Conservation (phyloP, 2,329 filamentous ascomycete species). For the Monilinia aucupariae region DNA sequence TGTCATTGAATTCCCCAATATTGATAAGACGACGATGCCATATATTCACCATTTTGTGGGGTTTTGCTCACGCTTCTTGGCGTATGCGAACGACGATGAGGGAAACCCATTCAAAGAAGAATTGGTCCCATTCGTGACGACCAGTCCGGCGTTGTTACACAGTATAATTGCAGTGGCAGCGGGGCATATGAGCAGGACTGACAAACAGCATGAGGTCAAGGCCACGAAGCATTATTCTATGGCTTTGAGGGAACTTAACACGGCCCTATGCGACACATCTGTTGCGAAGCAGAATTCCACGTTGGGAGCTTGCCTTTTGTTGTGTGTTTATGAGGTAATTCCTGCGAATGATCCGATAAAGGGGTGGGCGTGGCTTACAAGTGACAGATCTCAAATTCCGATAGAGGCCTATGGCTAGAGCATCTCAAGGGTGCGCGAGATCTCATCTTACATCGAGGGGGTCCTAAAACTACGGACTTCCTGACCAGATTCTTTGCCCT, state of each 20-base stretch:
- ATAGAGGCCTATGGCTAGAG: constrained; percentile 30
- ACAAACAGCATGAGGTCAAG: constrained; percentile 27
- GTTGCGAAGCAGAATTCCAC: constrained; percentile 29
- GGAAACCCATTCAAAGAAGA: constrained; percentile 33
- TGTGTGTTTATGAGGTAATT: constrained; percentile 34
- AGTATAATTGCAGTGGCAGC: constrained; percentile 33
- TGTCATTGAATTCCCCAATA: constrained; percentile 31
- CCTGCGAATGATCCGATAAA: not conserved
- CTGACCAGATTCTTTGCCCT: constrained; percentile 33
- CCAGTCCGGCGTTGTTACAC: constrained; percentile 31
- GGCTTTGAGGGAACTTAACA: constrained; percentile 29
- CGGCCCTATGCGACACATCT: constrained; percentile 26
- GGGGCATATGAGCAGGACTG: constrained; percentile 29
- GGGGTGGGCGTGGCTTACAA: constrained; percentile 9
- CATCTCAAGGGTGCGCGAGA: constrained; percentile 34
- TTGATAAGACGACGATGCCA: constrained; percentile 28
- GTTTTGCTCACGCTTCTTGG: constrained; percentile 32
- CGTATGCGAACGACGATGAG: constrained; percentile 33
- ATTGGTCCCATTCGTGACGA: constrained; percentile 28
- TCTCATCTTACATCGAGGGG: constrained; percentile 31
- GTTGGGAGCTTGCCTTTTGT: constrained; percentile 31
- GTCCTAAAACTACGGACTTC: constrained; percentile 29
- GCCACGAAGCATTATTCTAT: constrained; percentile 31
- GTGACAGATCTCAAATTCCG: constrained; percentile 31
- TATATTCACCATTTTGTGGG: constrained; percentile 35